Evolutionary conservation across 1,284 basidiomycete genomes (phyloP), one percentile per base, ranked within the genome.

Genomic region (Tranzscheliella williamsii): DNA sequence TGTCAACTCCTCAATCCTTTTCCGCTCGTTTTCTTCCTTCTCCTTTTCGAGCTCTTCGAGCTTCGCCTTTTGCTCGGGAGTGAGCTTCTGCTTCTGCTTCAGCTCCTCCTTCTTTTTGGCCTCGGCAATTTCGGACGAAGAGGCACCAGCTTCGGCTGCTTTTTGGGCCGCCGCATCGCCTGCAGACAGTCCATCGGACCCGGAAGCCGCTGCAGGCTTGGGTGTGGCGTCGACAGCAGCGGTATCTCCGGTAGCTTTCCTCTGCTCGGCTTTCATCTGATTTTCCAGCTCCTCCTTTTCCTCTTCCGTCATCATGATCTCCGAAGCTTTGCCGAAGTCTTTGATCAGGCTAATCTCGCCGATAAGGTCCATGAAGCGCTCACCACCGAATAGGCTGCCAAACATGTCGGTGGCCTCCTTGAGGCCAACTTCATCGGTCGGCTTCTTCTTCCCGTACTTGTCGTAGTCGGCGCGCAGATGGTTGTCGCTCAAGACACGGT

Each of bases 401-500:
- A 78, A 78, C 75, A 77, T 77, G 44, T 77, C 75, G 16, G 75
- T 77, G 5, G 75, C 75, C 56, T 77, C 75, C 41, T 75, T 69
- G 22, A 77, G 61, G 8, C 75, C 75, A 9, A 77, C 75, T 34
- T 77, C 75, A 34, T 75, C 75, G 0, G 70, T 73, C 4, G 75
- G 75, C 58, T 77, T 77, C 55, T 85, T 84, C 79, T 90, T 90
- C 36, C 92, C 92, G 81, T 96, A 88, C 81, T 91, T 93, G 80
- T 98, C 92, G 75, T 98, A 98, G 38, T 92, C 89, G 0, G 86
- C 85, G 39, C 94, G 85, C 41, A 89, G 79, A 81, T 98, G 89
- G 85, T 89, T 78, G 51, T 73, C 67, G 34, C 54, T 53, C 44
- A 75, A 55, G 30, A 79, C 70, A 33, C 70, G 77, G 50, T 67